These are phyloP conservation scores for Blastobotrys capitulatus DNA, from an alignment of 1,139 yeast genomes.

Conservation along the genomic window DNA sequence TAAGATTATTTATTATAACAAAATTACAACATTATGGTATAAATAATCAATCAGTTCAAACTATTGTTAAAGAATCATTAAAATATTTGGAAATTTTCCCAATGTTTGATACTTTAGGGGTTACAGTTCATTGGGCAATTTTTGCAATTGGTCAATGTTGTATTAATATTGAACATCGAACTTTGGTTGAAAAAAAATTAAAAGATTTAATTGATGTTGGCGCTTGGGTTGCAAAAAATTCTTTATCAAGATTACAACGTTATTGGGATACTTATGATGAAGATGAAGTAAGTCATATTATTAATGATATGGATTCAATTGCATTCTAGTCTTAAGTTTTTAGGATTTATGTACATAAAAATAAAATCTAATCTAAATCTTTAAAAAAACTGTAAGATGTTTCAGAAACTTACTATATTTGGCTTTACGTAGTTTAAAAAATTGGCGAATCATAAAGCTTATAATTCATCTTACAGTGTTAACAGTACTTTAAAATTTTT, in stretches of 20 bases:
- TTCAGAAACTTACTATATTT: too few relatives aligned
- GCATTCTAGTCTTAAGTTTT: conserved; percentile 15
- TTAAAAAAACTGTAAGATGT: too few relatives aligned
- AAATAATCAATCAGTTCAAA: not conserved
- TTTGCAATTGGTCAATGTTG: conserved; percentile 20
- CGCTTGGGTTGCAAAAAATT: conserved; percentile 20
- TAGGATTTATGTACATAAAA: not conserved
- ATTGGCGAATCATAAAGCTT: conserved; percentile 5
- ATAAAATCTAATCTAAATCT: too few relatives aligned
- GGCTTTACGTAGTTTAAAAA: too few relatives aligned
- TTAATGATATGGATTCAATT: conserved; percentile 17
- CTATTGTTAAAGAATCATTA: conserved; percentile 8
- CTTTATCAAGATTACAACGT: conserved; percentile 17
- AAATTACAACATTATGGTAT: not conserved
- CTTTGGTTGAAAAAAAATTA: conserved; percentile 16
- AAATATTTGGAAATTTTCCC: conserved; percentile 14
- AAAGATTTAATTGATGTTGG: conserved; percentile 16
- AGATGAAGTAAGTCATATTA: conserved; percentile 9
- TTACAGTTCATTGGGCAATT: conserved; percentile 20
- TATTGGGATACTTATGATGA: conserved; percentile 20
- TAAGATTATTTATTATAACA: conserved; percentile 8
- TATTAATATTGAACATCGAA: conserved; percentile 19
- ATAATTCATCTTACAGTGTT: not conserved
- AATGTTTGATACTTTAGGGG: conserved; percentile 19
- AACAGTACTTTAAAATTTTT: not conserved